Evolutionary conservation across 2,329 filamentous ascomycete species (phyloP), one percentile per base, ranked within the genome.

Genomic region (Aspergillus arachidicola): DNA sequence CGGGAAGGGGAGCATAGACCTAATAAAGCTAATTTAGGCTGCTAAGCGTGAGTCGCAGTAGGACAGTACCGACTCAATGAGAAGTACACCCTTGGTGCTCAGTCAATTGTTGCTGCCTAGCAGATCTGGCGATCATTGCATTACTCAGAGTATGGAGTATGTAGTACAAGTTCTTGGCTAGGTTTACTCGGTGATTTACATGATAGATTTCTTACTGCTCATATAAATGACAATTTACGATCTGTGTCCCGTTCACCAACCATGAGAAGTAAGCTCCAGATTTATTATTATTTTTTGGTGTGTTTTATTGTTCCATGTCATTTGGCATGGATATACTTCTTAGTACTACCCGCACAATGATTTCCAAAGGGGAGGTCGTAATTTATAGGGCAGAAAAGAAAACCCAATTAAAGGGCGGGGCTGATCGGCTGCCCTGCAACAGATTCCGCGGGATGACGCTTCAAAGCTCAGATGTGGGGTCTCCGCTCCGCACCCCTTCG

Each of bases 401-500:
- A 50, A 50, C n/a, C 34, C 4, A 46, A 21, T 34, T 21, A 36
- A 30, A 46, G 32, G 56, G 41, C 23, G 36, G 21, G 53, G 34
- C 34, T 41, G 53, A 43, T 41, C 53, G 28, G 28, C 48, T 23
- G 48, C 28, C 16, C 28, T 51, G 28, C 28, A 34, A 51, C 26
- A 6, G 28, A n/a, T 38, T 55, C 51, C 51, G 32, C 51, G 51
- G 30, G 11, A 54, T 54, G 51, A 55, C 34, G 32, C n/a, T 38
- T 38, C 32, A 55, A 50, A 46, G 26, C 38, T 36, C 41, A 43
- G 41, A 50, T 61, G 62, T 65, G 65, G 68, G 62, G 66, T 66
- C 58, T 60, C 62, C 59, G 61, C 61, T 66, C 63, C 64, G 57
- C 67, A 61, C 48, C 51, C 41, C 34, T 61, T 60, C 26, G 59